Evolutionary conservation across 208 protist species (phyloP).

Genomic region (Acanthamoeba healyi): DNA sequence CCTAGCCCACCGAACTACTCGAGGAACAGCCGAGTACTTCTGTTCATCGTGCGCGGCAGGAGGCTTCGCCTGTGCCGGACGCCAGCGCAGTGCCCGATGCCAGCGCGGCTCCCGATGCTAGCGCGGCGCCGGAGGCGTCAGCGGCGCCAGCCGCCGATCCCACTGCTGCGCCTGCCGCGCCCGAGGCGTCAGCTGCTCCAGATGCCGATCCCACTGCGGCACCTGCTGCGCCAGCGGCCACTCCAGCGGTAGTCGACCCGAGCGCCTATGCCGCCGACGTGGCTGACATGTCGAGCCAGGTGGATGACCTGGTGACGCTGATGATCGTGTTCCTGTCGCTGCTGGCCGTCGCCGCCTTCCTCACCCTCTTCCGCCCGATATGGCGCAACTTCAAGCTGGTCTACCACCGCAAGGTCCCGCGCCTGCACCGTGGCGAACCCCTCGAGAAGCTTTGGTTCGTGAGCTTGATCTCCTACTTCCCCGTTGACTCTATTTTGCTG

Average conservation of each 20-base stretch:
- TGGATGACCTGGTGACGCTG: slow-evolving; percentile 31
- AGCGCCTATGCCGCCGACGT: neutral
- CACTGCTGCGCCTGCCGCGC: neutral
- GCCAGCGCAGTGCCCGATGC: neutral
- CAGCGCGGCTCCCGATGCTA: neutral
- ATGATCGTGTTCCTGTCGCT: slow-evolving; percentile 27
- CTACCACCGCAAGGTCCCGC: slow-evolving; percentile 36
- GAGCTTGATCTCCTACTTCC: neutral
- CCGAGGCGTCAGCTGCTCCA: neutral
- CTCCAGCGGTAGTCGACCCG: neutral
- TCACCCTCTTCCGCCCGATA: slow-evolving; percentile 39
- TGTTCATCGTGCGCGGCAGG: neutral
- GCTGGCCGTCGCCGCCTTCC: neutral
- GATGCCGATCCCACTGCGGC: neutral
- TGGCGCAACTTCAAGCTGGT: slow-evolving; percentile 61
- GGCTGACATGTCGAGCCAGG: neutral
- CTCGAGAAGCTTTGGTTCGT: slow-evolving; percentile 6
- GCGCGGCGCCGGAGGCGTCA: neutral
- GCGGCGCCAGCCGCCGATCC: neutral
- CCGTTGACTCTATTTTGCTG: neutral
- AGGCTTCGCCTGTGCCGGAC: neutral
- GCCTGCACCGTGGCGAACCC: slow-evolving; percentile 38
- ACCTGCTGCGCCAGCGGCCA: neutral
- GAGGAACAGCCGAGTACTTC: too few relatives aligned
- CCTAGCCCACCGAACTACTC: too few relatives aligned